Base-by-base conservation (phyloP, 2,329 filamentous ascomycete genomes). In the Alternaria dauci region DNA sequence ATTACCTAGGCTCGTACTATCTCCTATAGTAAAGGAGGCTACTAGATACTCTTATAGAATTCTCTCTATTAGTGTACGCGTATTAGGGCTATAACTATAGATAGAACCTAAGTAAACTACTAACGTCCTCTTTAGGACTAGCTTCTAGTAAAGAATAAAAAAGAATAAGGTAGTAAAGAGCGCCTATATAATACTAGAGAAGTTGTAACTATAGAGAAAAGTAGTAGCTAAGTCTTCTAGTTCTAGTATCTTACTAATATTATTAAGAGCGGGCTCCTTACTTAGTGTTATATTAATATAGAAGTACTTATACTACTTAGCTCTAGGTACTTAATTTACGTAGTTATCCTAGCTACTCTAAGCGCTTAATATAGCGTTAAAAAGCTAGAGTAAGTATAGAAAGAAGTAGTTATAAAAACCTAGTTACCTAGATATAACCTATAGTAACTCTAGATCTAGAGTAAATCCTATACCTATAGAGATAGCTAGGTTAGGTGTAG, bases 161-260 rank as follows among this genome's bases (percentile, higher is more conserved):
- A 68, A 68, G 43, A 68, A 68, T 3, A 32, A 52, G 14, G 52
- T 14, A 53, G 61, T n/a, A 53, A 64, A 65, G 7, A 68, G 53
- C 1, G 41, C 48, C 23, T 52, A 12, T 0, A 36, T 52, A 26
- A 66, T 39, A 11, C 52, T 62, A 2, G 41, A 9, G 8, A 68
- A 66, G 50, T 68, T 18, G 30, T 61, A 65, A 26, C 38, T 12
- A 25, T 51, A 2, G 20, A 68, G 56, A 41, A 66, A 68, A 6
- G 11, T 54, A 8, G 14, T 20, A 41, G 57, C 34, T 8, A 59
- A 38, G 34, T 38, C 34, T 57, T 68, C 48, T 28, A 66, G 52
- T 23, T 61, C 26, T 18, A 28, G 36, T 28, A 68, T 64, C 39
- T 64, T 59, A 6, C 47, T 16, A 26, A 64, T 23, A 48, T 66